These are phyloP conservation scores for Rhizophagus prolifer DNA, from an alignment of 192 early-diverging fungal genomes.

Conservation along the genomic window DNA sequence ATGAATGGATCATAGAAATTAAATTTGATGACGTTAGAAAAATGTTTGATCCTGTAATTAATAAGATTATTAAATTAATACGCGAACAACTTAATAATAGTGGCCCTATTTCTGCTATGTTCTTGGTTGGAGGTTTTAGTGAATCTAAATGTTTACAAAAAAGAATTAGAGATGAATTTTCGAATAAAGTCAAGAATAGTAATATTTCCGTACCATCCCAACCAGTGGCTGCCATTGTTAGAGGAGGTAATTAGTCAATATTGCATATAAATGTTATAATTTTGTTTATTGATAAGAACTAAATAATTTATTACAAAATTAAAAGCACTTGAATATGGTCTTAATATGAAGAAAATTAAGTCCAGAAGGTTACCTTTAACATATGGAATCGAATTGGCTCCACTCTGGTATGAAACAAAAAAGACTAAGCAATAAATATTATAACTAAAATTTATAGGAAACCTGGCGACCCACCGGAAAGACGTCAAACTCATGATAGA, in stretches of 20 bases:
- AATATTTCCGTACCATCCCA: conserved; percentile 51
- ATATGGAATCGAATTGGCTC: conserved; percentile 22
- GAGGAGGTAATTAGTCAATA: conserved; percentile 31
- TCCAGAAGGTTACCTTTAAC: neutral
- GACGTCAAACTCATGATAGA: neutral
- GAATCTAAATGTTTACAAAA: conserved; percentile 46
- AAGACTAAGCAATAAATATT: too few relatives aligned
- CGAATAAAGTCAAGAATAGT: conserved; percentile 27
- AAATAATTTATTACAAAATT: neutral
- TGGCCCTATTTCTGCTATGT: conserved; percentile 39
- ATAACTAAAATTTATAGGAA: neutral
- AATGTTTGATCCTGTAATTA: conserved; percentile 50
- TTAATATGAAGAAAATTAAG: conserved; percentile 7
- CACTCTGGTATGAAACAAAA: neutral
- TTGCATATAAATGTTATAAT: neutral
- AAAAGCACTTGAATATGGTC: conserved; percentile 41
- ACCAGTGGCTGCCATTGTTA: conserved; percentile 49
- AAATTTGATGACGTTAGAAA: conserved; percentile 26
- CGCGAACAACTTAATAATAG: conserved; percentile 41
- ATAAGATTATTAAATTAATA: conserved; percentile 44
- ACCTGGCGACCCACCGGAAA: conserved; percentile 2
- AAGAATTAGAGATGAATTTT: conserved; percentile 48
- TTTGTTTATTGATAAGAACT: neutral
- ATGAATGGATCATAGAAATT: conserved; percentile 18
- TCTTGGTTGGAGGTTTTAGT: conserved; percentile 53